Evolutionary conservation across 139 green algal species (phyloP).

Genomic region (Volvox africanus): DNA sequence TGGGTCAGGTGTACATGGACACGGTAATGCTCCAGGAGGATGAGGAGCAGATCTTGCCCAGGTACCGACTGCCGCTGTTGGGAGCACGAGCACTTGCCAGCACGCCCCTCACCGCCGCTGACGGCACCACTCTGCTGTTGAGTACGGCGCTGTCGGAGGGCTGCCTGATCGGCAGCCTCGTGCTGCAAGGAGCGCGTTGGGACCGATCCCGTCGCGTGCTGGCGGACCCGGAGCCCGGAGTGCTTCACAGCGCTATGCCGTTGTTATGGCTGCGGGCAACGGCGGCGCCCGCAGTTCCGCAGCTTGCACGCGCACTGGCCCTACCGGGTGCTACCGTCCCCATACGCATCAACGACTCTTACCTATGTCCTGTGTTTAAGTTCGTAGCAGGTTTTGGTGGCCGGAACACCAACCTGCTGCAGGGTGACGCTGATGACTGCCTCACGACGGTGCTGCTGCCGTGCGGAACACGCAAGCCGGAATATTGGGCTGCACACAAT

Average conservation of each 20-base stretch:
- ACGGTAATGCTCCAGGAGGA: conserved; percentile 38
- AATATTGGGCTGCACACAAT: conserved; percentile 46
- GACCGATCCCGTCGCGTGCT: conserved; percentile 11
- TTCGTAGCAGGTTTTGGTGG: conserved; percentile 22
- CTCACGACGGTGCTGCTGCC: conserved; percentile 53
- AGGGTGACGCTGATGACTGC: conserved; percentile 54
- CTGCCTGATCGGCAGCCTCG: conserved; percentile 41
- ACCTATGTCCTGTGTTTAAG: conserved; percentile 59
- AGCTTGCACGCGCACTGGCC: conserved; percentile 32
- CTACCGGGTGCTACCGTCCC: conserved; percentile 10
- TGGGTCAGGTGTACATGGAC: conserved; percentile 46
- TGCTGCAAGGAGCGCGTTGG: conserved; percentile 51
- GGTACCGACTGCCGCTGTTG: background rate
- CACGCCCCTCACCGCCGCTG: background rate
- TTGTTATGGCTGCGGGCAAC: conserved; percentile 57
- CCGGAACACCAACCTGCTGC: background rate
- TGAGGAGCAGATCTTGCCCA: conserved; percentile 10
- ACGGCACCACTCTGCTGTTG: background rate
- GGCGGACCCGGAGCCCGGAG: conserved; percentile 18
- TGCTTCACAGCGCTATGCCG: conserved; percentile 55
- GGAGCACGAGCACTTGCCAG: background rate
- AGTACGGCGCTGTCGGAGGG: conserved; percentile 21
- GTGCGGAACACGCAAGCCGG: background rate
- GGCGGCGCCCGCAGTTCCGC: conserved; percentile 17
- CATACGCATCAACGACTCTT: conserved; percentile 5